Percentiles rank a stretch among this genome's conserved stretches.
Evolutionary conservation across 1,139 yeast genomes (phyloP).

Genomic region (Taiozyma sp.): DNA sequence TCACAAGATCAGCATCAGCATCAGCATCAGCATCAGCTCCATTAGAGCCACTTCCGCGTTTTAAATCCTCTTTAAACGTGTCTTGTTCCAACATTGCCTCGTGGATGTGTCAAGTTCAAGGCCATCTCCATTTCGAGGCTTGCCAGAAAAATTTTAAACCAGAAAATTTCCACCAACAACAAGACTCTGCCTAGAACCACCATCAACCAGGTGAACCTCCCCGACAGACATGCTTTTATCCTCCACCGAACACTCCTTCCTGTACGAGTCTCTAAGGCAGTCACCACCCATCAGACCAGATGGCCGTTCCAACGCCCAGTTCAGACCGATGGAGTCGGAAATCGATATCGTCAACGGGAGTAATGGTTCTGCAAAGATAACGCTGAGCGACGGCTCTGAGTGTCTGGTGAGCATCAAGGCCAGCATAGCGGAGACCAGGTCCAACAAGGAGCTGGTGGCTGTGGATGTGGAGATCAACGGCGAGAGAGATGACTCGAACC

Average conservation of each 20-base stretch:
- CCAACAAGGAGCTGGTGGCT: slow-evolving; percentile 45
- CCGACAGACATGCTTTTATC: slow-evolving; percentile 54
- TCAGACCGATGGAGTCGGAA: slow-evolving; percentile 81
- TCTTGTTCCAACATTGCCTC: neutral
- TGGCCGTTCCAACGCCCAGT: slow-evolving; percentile 67
- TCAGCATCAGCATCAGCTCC: neutral
- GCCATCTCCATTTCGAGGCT: neutral
- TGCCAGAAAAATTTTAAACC: neutral
- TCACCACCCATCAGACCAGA: slow-evolving; percentile 76
- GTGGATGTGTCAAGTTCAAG: neutral
- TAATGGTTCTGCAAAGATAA: slow-evolving; percentile 86
- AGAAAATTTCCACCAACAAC: neutral
- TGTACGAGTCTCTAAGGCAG: slow-evolving; percentile 65
- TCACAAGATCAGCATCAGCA: neutral
- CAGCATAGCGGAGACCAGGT: slow-evolving; percentile 61
- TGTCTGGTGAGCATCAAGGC: slow-evolving; percentile 88
- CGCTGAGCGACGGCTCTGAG: slow-evolving; percentile 86
- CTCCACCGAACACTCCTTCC: slow-evolving; percentile 80
- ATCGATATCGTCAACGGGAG: slow-evolving; percentile 80
- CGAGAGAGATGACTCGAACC: slow-evolving; percentile 63
- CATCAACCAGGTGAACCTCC: neutral
- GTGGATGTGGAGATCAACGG: slow-evolving; percentile 78
- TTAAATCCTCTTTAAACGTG: neutral
- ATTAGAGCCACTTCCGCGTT: neutral
- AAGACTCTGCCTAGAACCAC: neutral